Evolutionary conservation across 2,329 filamentous ascomycete genomes (phyloP), one percentile per base, ranked within the genome.

Genomic region (Gyromitra esculenta): DNA sequence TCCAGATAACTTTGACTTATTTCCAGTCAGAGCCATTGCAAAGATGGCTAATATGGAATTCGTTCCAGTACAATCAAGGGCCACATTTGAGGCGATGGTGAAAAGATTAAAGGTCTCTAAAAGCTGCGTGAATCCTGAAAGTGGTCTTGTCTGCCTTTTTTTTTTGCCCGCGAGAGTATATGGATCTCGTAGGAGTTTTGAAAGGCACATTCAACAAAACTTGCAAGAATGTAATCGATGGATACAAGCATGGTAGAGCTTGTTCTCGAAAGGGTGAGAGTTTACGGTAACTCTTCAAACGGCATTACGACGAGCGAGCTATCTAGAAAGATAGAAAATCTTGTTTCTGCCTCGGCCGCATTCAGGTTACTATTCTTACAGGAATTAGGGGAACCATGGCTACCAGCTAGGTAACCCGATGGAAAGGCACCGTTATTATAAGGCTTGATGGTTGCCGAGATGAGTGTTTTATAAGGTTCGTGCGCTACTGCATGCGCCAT

Each of bases 401-500:
- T 78, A 35, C 77, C 75, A 5, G 75, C 77, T 43, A 56, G 45
- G 57, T 43, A 21, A 54, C 2, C 31, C 5, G 39, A 25, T 25
- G 54, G 21, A 5, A 35, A 31, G 15, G 21, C 41, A 15, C 9
- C 35, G n/a, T 13, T 78, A 2, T 21, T 21, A 37, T 18, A 72
- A 77, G 39, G 2, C 9, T 75, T 41, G 31, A 57, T 31, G 41
- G 72, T 39, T 78, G 77, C 41, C 64, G 74, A 35, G 60, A 77
- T 62, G 2, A 35, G 41, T 54, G 37, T 25, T 67, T 62, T 37
- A 45, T n/a, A 31, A 13, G 15, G 0, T 37, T 75, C 8, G 59
- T 71, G n/a, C 64, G 69, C 13, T 78, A 78, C 21, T 45, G 37
- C 8, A 54, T 77, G 64, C 70, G 18, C 77, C 13, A 69, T 78